A percentile compares a stretch with the other conserved stretches of the same genome.
phyloP scores from a whole-genome alignment of 2,329 filamentous ascomycete genomes.

The Dendrostoma leiphaemia region DNA sequence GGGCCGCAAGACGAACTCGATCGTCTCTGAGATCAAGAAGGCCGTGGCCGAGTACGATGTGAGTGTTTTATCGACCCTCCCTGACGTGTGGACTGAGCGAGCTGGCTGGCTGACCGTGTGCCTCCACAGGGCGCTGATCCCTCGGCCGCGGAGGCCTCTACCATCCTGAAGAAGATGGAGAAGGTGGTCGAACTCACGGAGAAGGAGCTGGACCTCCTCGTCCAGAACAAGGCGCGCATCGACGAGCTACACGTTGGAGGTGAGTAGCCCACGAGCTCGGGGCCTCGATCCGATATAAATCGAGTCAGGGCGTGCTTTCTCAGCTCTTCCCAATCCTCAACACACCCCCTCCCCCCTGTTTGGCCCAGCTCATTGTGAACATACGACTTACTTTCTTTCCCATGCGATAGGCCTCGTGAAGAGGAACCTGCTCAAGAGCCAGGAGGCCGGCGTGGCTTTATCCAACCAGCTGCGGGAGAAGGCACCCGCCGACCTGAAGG shows the following conservation, averaged over 20 bases:
- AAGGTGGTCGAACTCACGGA: slow-evolving; percentile 25
- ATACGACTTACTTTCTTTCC: no score
- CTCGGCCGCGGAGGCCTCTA: slow-evolving; percentile 22
- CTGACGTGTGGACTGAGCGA: no score
- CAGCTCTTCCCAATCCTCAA: no score
- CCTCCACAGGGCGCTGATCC: slow-evolving; percentile 18
- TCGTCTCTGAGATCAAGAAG: slow-evolving; percentile 27
- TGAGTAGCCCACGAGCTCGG: no score
- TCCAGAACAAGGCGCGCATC: slow-evolving; percentile 21
- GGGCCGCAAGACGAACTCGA: slow-evolving; percentile 26
- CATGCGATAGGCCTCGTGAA: slow-evolving; percentile 27
- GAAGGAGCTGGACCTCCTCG: slow-evolving; percentile 22
- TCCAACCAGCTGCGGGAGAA: slow-evolving; percentile 21
- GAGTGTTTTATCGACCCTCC: no score
- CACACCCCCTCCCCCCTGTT: no score
- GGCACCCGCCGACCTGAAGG: slow-evolving; percentile 22
- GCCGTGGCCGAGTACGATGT: slow-evolving; percentile 26
- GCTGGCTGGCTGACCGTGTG: neutral
- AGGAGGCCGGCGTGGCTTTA: slow-evolving; percentile 20
- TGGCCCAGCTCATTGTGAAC: no score
- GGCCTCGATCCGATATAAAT: no score
- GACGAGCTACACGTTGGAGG: slow-evolving; percentile 16
- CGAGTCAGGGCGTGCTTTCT: no score
- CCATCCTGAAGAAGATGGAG: slow-evolving; percentile 24
- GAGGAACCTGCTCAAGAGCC: slow-evolving; percentile 22